A percentile compares a stretch with the other conserved stretches of the same genome.
phyloP scores from a whole-genome alignment of 208 protist species.

The Leishmania turanica region DNA sequence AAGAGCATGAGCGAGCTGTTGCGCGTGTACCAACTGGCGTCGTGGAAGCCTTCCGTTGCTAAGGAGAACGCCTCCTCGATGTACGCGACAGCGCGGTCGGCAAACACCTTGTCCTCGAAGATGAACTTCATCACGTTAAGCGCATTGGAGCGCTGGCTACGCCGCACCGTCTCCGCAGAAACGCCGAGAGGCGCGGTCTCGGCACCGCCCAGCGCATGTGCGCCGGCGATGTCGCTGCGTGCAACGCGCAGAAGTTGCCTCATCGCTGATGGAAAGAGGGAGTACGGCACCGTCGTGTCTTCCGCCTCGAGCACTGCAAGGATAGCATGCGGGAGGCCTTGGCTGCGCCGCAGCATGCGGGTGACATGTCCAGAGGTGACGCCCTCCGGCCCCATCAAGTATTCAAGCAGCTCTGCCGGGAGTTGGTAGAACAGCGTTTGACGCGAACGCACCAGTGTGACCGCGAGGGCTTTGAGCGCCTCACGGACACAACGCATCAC shows the following conservation, averaged over 20 bases:
- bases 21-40: slow-evolving; percentile 84
- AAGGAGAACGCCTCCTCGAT: slow-evolving; percentile 84
- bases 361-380: slow-evolving; percentile 70
- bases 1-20: slow-evolving; percentile 94
- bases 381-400: slow-evolving; percentile 75
- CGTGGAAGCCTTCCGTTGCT: slow-evolving; percentile 79
- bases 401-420: slow-evolving; percentile 64
- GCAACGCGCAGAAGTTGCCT: slow-evolving; percentile 53
- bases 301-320: slow-evolving; percentile 85
- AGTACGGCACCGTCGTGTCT: slow-evolving; percentile 60
- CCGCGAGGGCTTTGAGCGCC: slow-evolving; percentile 54
- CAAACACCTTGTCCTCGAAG: slow-evolving; percentile 87
- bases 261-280: slow-evolving; percentile 81
- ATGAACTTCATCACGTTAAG: slow-evolving; percentile 94
- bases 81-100: slow-evolving; percentile 59
- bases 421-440: slow-evolving; percentile 50
- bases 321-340: slow-evolving; percentile 87
- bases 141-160: slow-evolving; percentile 85
- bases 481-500: slow-evolving; percentile 84
- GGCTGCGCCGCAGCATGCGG: slow-evolving; percentile 89
- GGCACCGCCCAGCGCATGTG: neutral
- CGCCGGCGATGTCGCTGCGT: slow-evolving; percentile 3
- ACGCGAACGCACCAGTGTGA: slow-evolving; percentile 69
- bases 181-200: neutral
- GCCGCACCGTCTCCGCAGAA: slow-evolving; percentile 33